Base-by-base conservation (phyloP, 495 filamentous ascomycete species). In the Aspergillus baeticus region DNA sequence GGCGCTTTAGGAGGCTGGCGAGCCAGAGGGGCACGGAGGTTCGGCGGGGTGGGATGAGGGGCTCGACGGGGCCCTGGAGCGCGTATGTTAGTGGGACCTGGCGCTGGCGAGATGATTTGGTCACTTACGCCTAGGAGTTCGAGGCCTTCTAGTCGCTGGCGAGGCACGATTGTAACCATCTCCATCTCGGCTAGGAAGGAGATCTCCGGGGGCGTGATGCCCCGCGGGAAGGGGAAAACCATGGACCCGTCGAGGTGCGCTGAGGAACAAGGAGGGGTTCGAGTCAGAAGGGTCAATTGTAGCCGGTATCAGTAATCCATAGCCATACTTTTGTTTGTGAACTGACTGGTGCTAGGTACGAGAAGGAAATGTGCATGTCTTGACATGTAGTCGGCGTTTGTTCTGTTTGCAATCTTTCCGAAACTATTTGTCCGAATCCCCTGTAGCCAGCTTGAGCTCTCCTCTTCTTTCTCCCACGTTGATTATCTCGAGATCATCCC, bases 181-280 rank as follows among this genome's bases (percentile, higher is more conserved):
- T 96, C 91, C 90, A 96, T 96, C 75, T 98, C 94, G 70, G 92
- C 95, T 42, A 97, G 81, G 71, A 98, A 98, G 63, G 91, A 89
- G 39, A 96, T 87, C 76, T 98, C 94, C 59, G 87, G 75, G 54
- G 93, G 91, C 54, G 89, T 90, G 20, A 96, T 83, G 73, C 91
- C 91, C 58, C 87, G 83, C 22, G 87, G 89, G 34, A 93, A 77
- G 51, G 89, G 89, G 51, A 92, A 84, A 29, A 91, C 92, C 92
- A 96, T 96, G 56, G 65, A 26, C 31, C 50, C 20, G 48, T 63
- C 56, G 47, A 20, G 7, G 29, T 47, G 35, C 26, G 20, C 23
- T 22, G 36, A 22, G n/a, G 55, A 35, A 26, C 8, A 15, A n/a
- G n/a, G 20, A 10, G 52, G 42, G 17, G 15, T 37, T 17, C 14